Base-by-base conservation (phyloP, 108 stramenopile genomes). In the Hondaea fermentalgiana region DNA sequence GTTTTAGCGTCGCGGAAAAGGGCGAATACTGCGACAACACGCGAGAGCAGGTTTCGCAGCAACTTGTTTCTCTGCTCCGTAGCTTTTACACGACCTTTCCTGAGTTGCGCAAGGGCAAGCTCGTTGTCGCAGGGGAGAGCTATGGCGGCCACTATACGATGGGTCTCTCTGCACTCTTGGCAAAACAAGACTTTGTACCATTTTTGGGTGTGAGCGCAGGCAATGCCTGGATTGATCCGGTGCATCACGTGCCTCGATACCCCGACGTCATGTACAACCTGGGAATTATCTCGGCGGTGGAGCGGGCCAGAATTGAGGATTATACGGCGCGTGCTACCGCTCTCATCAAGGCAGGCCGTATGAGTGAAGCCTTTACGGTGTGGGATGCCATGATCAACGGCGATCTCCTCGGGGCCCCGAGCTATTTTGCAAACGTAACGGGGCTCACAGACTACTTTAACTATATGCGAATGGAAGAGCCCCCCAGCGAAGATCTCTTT, bases 61-160 rank as follows among this genome's bases (percentile, higher is more conserved):
- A 89, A 53, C 76, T 90, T 23, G 60, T 58, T 55, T 28, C 23
- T 23, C 35, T 64, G 6, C 10, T 91, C 5, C 44, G 8, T 16
- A 44, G 57, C 44, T 91, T 92, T 59, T 87, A 25, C 43, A 58
- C 25, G 44, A 19, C 69, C 8, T 91, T 88, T 58, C 89, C 89
- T 35, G 90, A 72, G 3, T 21, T 59, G 10, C 57, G n/a, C 29
- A 3, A 29, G 29, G 28, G 35, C 58, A 49, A 76, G 44, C 59
- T 90, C 5, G 44, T 25, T 72, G 49, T 92, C 44, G 51, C 89
- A 10, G 92, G 92, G 51, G 92, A 91, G 87, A 89, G 88, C 69
- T 92, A 92, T 72, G 91, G 60, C 5, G 91, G 91, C 5, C 59
- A 91, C 59, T 91, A 89, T 60, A 88, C 87, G 45, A 69, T 69